phyloP scores from a whole-genome alignment of 495 filamentous ascomycete species.

The Penicillium crystallinum region DNA sequence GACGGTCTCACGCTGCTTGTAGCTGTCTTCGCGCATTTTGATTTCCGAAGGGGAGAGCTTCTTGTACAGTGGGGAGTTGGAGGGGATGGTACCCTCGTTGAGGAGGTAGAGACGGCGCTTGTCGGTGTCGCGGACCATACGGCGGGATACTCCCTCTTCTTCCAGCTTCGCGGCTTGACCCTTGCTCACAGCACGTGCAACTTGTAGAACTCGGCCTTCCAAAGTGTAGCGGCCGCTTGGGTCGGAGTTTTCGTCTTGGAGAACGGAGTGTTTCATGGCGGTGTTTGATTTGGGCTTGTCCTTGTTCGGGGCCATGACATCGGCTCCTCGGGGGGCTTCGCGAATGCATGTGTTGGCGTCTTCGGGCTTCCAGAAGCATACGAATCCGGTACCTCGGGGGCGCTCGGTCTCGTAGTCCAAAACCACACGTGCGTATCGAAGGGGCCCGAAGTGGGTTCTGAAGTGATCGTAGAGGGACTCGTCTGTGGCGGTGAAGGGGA shows the following conservation, averaged over 20 bases:
- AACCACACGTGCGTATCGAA: conserved; percentile 87
- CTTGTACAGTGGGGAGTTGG: conserved; percentile 66
- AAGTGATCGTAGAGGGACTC: conserved; percentile 79
- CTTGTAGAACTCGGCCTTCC: conserved; percentile 78
- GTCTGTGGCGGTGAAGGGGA: conserved; percentile 82
- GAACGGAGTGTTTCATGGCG: conserved; percentile 63
- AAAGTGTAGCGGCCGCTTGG: conserved; percentile 77
- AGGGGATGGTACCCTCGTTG: conserved; percentile 73
- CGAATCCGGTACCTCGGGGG: conserved; percentile 89
- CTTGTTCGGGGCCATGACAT: conserved; percentile 30
- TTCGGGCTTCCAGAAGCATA: conserved; percentile 76
- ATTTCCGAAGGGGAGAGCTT: conserved; percentile 74
- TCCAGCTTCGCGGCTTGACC: conserved; percentile 70
- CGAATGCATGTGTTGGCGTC: conserved; percentile 70
- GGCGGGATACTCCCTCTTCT: conserved; percentile 56
- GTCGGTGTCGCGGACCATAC: conserved; percentile 71
- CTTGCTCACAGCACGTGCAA: conserved; percentile 78
- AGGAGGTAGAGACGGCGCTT: conserved; percentile 91
- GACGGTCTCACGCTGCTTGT: conserved; percentile 80
- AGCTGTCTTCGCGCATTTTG: conserved; percentile 81
- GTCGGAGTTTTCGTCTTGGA: conserved; percentile 77
- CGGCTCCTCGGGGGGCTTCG: conserved; percentile 56
- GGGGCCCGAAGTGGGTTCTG: conserved; percentile 61
- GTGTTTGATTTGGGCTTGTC: conserved; percentile 37
- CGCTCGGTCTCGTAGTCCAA: conserved; percentile 76